A percentile compares a stretch with the other conserved stretches of the same genome.
Conservation (phyloP, 2,329 filamentous ascomycete species). For the Colletotrichum tabaci region DNA sequence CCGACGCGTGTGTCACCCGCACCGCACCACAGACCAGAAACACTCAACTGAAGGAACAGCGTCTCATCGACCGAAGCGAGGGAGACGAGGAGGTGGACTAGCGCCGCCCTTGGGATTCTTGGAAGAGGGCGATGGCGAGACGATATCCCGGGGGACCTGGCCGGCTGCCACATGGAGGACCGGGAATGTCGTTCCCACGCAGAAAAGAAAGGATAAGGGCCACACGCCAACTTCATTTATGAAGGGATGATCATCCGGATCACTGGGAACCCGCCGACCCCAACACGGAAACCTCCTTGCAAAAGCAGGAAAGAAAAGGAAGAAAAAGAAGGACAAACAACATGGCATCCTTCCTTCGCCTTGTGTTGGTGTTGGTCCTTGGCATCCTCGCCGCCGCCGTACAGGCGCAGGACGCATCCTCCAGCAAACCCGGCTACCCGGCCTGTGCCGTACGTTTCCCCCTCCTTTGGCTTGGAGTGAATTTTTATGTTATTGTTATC, state of each 20-base stretch:
- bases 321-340: not conserved
- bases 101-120: slow-evolving; percentile 18
- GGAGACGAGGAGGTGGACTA: not conserved
- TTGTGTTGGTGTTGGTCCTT: slow-evolving; percentile 26
- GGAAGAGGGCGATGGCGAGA: not conserved
- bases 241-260: slow-evolving; percentile 28
- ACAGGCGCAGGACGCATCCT: slow-evolving; percentile 18
- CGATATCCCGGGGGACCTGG: not conserved
- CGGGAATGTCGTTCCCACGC: slow-evolving; percentile 14
- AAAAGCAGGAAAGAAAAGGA: too few species aligned
- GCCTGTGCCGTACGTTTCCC: slow-evolving; percentile 40
- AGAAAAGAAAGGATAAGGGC: not conserved
- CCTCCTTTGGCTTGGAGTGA: not conserved
- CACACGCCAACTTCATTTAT: slow-evolving; percentile 25
- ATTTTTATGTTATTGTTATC: too few species aligned
- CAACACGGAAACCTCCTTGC: not conserved
- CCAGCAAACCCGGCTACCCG: slow-evolving; percentile 33
- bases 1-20: not conserved
- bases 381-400: slow-evolving; percentile 22
- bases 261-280: not conserved
- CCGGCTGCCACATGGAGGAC: slow-evolving; percentile 30
- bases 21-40: slow-evolving; percentile 1
- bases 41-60: slow-evolving; percentile 8
- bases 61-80: slow-evolving; percentile 31
- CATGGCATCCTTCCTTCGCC: slow-evolving; percentile 29